phyloP scores from a whole-genome alignment of 129 eudicot species.

The Ambrosia artemisiifolia region DNA sequence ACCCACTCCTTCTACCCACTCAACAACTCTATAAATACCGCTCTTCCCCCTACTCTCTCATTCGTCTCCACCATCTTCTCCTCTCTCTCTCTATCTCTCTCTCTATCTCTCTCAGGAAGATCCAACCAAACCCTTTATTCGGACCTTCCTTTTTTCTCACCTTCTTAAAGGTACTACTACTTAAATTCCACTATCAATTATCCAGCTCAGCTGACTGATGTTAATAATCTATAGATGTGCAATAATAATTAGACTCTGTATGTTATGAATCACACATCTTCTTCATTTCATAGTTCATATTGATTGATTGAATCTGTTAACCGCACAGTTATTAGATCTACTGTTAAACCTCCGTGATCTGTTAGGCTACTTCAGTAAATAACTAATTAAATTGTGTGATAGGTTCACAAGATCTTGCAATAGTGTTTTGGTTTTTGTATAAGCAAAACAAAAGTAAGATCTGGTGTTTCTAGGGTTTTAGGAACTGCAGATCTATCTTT shows the following conservation, averaged over 20 bases:
- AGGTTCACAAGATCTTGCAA: too few species aligned
- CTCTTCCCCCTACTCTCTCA: constrained; percentile 22
- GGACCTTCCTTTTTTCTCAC: constrained; percentile 26
- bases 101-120: neutral
- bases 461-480: constrained; percentile 2
- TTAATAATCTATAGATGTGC: neutral
- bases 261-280: too few species aligned
- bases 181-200: neutral
- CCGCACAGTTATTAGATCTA: neutral
- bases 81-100: constrained; percentile 8
- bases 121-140: constrained; percentile 22
- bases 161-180: constrained; percentile 37
- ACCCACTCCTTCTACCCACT: constrained; percentile 22
- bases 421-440: neutral
- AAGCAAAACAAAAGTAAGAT: neutral
- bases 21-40: constrained; percentile 31
- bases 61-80: constrained; percentile 43
- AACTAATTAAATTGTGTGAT: too few species aligned
- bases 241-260: too few species aligned
- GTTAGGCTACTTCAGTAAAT: too few species aligned
- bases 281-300: too few species aligned
- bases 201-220: neutral
- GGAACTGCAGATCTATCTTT: neutral
- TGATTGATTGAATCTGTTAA: neutral
- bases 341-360: neutral